Base-by-base conservation (phyloP, 1,139 yeast species). In the Yamadazyma siamensis region DNA sequence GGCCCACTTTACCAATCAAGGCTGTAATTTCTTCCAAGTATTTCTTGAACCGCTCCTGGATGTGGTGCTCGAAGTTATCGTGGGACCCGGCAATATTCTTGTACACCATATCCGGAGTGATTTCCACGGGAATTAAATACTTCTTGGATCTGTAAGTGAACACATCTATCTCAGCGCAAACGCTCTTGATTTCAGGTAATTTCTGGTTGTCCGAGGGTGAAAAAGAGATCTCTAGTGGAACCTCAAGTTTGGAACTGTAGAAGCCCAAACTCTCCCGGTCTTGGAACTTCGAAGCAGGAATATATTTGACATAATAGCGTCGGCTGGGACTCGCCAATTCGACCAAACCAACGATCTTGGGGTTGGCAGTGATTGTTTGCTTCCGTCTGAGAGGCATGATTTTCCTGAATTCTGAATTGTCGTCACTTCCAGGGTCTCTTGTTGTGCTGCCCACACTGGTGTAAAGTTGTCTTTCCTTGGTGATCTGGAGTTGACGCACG, bases 41-140 rank as follows among this genome's bases (percentile, higher is more conserved):
- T 6, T 53, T 50, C 32, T 57, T 56, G 46, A 64, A 64, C 20
- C 52, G 59, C 18, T 53, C 49, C 6, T 61, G 46, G 3, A 67
- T 56, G 8, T 65, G 56, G 15, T 53, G 38, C 39, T 67, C 71
- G 34, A 66, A 66, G 26, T 57, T 56, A 22, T 56, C 66, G n/a
- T 36, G 39, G 10, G 46, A 42, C 13, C 48, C 50, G 13, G 43
- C 32, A 9, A 31, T 21, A 18, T 55, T 57, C 8, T 46, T 45
- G 44, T 59, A 67, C 26, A 65, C 55, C 61, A 66, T 53, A 22
- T 65, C 71, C 26, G 65, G 67, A 27, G 59, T 61, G 31, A 68
- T 49, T 34, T 66, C 72, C 10, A 68, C 49, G 0, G 75, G 73
- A 11, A 68, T 56, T 6, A 54, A 52, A 32, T 65, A 54, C 37